Conservation (phyloP, 139 green algal species). For the Coelastrella sp. region DNA sequence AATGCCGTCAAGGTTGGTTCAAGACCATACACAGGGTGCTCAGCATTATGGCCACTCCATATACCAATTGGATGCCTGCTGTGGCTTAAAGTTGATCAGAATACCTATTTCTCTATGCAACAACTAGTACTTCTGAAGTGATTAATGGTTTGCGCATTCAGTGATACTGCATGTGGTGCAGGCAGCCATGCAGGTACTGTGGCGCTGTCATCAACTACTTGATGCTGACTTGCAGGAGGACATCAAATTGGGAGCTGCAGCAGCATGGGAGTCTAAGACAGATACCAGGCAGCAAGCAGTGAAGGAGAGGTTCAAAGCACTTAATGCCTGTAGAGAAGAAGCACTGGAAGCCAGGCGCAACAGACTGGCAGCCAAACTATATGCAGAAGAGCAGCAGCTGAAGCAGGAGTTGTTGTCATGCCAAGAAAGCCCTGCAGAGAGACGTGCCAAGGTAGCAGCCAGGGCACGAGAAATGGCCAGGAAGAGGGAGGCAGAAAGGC, state of each 20-base stretch:
- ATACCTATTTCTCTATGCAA: too few relatives aligned
- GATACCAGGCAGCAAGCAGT: constrained; percentile 49
- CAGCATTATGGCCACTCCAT: too few relatives aligned
- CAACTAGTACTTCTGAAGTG: too few relatives aligned
- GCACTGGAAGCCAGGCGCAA: constrained; percentile 55
- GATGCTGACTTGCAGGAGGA: constrained; percentile 49
- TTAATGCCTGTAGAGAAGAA: constrained; percentile 50
- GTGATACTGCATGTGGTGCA: too few relatives aligned
- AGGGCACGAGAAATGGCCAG: constrained; percentile 56
- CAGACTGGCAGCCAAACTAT: constrained; percentile 61
- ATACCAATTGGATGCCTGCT: too few relatives aligned
- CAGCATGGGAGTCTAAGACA: constrained; percentile 51
- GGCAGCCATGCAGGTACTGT: too few relatives aligned
- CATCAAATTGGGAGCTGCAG: constrained; percentile 17
- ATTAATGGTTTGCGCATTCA: too few relatives aligned
- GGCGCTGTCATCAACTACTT: neutral
- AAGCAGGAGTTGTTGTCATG: constrained; percentile 78
- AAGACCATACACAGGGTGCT: too few relatives aligned
- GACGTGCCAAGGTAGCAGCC: constrained; percentile 61
- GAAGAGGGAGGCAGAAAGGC: constrained; percentile 61
- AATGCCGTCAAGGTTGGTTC: constrained; percentile 43
- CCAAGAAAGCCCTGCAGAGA: constrained; percentile 68
- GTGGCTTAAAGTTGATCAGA: too few relatives aligned
- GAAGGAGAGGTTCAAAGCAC: constrained; percentile 53
- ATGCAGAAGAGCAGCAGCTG: constrained; percentile 87